Conservation (phyloP, 805 yeast species). For the Saccharomycopsis synnaedendra region DNA sequence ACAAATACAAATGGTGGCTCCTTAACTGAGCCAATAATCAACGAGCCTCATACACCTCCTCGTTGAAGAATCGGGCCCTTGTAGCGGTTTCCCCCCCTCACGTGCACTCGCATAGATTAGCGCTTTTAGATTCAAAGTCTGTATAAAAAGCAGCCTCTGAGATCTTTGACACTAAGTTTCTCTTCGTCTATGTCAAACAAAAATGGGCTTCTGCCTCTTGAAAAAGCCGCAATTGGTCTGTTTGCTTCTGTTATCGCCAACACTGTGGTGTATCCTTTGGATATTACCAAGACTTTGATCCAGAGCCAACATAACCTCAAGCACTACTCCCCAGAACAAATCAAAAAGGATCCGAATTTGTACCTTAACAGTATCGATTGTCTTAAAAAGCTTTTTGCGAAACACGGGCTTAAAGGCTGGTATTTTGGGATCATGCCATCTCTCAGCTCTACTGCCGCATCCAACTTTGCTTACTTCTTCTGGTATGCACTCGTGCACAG, state of each 20-base stretch:
- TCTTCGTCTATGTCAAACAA: conserved; percentile 14
- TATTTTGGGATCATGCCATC: conserved; percentile 65
- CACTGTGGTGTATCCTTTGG: conserved; percentile 70
- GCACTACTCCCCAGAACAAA: conserved; percentile 16
- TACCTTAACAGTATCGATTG: conserved; percentile 57
- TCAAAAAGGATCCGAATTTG: conserved; percentile 19
- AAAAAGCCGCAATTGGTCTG: conserved; percentile 75
- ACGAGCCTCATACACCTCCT: too few species aligned
- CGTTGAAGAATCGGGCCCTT: too few species aligned
- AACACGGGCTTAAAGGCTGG: conserved; percentile 55
- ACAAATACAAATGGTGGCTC: too few species aligned
- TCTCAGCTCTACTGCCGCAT: conserved; percentile 59
- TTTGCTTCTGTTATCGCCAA: conserved; percentile 74
- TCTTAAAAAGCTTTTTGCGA: conserved; percentile 40
- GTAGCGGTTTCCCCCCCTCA: not conserved
- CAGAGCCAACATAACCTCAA: conserved; percentile 44
- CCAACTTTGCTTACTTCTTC: conserved; percentile 75
- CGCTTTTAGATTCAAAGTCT: not conserved
- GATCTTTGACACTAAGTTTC: not conserved
- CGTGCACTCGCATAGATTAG: not conserved
- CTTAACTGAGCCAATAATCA: too few species aligned
- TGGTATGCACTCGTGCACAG: conserved; percentile 72
- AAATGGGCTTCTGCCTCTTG: conserved; percentile 42
- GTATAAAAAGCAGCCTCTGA: too few species aligned
- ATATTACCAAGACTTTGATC: conserved; percentile 62